Percentiles rank a stretch among this genome's conserved stretches.
Evolutionary conservation across 1,284 basidiomycete species (phyloP).

Genomic region (Mycena citricolor): DNA sequence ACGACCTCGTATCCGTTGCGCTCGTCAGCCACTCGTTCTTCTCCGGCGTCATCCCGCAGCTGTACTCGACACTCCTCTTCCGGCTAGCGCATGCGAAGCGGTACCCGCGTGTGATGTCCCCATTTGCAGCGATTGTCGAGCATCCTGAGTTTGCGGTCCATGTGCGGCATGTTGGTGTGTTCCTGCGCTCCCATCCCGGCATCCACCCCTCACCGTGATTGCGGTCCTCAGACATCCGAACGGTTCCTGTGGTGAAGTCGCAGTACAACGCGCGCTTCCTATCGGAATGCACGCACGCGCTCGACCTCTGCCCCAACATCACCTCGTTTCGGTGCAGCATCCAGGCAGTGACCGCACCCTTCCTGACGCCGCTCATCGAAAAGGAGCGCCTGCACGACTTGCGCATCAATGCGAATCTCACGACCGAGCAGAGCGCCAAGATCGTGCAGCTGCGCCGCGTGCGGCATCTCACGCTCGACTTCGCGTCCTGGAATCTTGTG

Average conservation of each 20-base stretch:
- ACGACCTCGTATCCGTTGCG: slow-evolving; percentile 58
- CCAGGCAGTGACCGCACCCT: slow-evolving; percentile 43
- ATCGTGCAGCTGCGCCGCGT: slow-evolving; percentile 45
- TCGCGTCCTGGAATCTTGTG: slow-evolving; percentile 59
- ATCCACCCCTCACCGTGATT: slow-evolving; percentile 1
- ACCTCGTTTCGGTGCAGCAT: slow-evolving; percentile 53
- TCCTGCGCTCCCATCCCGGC: neutral
- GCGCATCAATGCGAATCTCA: slow-evolving; percentile 49
- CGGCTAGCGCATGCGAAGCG: slow-evolving; percentile 52
- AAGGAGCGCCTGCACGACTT: slow-evolving; percentile 48
- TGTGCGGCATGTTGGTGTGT: slow-evolving; percentile 59
- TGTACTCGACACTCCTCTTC: slow-evolving; percentile 60
- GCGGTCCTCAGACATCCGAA: slow-evolving; percentile 60
- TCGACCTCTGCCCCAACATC: slow-evolving; percentile 52
- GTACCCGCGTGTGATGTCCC: slow-evolving; percentile 53
- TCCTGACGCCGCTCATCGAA: slow-evolving; percentile 45
- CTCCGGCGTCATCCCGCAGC: slow-evolving; percentile 54
- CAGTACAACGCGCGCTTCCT: slow-evolving; percentile 48
- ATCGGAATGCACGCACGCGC: slow-evolving; percentile 45
- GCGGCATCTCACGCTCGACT: slow-evolving; percentile 51
- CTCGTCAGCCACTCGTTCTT: slow-evolving; percentile 65
- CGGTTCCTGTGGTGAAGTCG: slow-evolving; percentile 38
- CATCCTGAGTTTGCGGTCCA: slow-evolving; percentile 55
- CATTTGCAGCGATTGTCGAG: slow-evolving; percentile 55
- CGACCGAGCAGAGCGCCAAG: slow-evolving; percentile 44